Evolutionary conservation across 1,284 basidiomycete species (phyloP).

Genomic region (Malassezia globosa): DNA sequence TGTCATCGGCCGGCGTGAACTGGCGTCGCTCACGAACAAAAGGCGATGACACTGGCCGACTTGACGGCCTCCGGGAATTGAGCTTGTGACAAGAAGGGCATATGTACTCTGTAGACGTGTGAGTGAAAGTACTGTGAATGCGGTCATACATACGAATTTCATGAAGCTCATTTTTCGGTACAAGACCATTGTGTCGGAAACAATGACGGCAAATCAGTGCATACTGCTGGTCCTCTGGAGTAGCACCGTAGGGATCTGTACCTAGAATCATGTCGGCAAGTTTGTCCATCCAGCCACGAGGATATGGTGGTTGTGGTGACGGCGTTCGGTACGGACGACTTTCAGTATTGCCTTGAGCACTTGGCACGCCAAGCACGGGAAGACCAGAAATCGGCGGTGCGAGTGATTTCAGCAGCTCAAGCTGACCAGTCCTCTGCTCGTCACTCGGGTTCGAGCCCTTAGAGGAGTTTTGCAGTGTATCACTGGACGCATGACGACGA

Average conservation of each 20-base stretch:
- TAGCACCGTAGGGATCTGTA: slow-evolving; percentile 44
- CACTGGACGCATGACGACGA: background rate
- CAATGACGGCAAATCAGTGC: slow-evolving; percentile 89
- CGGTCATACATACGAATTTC: slow-evolving; percentile 62
- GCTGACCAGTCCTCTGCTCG: background rate
- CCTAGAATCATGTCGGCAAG: slow-evolving; percentile 49
- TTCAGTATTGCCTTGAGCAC: background rate
- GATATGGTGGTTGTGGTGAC: background rate
- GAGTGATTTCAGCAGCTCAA: background rate
- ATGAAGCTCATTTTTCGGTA: slow-evolving; percentile 76
- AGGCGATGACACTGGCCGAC: slow-evolving; percentile 37
- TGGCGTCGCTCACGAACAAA: slow-evolving; percentile 12
- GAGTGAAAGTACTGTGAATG: no score
- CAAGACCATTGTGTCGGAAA: slow-evolving; percentile 84
- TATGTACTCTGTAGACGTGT: slow-evolving; percentile 57
- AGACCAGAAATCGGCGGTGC: slow-evolving; percentile 14
- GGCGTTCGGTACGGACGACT: background rate
- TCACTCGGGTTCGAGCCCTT: background rate
- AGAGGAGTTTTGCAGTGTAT: background rate
- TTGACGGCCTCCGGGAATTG: slow-evolving; percentile 51
- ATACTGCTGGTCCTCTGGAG: slow-evolving; percentile 52
- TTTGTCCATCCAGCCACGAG: slow-evolving; percentile 46
- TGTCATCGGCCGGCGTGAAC: background rate
- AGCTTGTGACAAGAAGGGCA: slow-evolving; percentile 66
- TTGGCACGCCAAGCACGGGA: slow-evolving; percentile 8